Base-by-base conservation (phyloP, 345 rosid genomes). In the Gossypium mustelinum region DNA sequence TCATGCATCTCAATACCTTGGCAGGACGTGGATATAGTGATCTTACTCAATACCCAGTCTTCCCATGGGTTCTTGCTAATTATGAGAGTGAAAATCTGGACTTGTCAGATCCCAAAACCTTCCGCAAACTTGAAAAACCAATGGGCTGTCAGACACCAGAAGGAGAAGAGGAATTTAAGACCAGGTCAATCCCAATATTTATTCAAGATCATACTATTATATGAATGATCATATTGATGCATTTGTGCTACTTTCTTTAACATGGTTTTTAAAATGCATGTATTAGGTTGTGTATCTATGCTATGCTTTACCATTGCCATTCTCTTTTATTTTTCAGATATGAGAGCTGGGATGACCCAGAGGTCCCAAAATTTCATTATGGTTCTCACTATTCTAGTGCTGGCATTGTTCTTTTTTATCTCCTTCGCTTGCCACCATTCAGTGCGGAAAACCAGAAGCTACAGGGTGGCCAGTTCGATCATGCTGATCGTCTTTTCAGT, bases 341-440 rank as follows among this genome's bases (percentile, higher is more conserved):
- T 75, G 97, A 93, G 82, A 90, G 97, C 84, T 96, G 98, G 98
- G 99, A 96, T 89, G 99, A 96, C 80, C 99, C 98, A 2, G 98
- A 93, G 86, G 97, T 96, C 78, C 99, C 99, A 18, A 93, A 96
- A 76, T 96, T 96, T 76, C 99, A 93, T 87, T 96, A 96, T 62
- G 99, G 99, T 69, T 93, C 98, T 87, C 99, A 96, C 85, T 96
- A 96, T 86, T 96, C 99, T 65, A 96, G 99, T 86, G 99, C 99
- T 80, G 99, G 99, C 75, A 93, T 93, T 82, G 98, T 96, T 77
- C 94, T 96, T 45, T 93, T 96, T 84, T 96, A 93, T 84, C 99
- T 96, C 82, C 86, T 96, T 68, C 99, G 99, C 62, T 81, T 96
- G 77, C 98, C 98, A 48, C 99, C 99, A 71, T 96, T 93, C 82